Base-by-base conservation (phyloP, 2,329 filamentous ascomycete genomes). In the Calycina marina region DNA sequence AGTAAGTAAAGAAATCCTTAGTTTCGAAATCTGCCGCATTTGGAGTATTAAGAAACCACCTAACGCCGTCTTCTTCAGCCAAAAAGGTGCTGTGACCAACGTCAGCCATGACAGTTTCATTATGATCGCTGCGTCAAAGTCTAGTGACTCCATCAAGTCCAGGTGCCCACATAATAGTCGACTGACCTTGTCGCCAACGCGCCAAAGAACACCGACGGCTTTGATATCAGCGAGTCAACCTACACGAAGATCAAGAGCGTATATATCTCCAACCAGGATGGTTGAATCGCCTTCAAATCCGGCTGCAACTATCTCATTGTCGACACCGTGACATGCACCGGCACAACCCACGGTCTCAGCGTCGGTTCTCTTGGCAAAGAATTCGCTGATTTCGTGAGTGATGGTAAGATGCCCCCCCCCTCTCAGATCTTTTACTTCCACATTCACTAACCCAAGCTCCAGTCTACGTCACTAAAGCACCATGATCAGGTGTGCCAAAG, bases 271-370 rank as follows among this genome's bases (percentile, higher is more conserved):
- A 72, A 72, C 51, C 66, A 72, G 49, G 67, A 72, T 34, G 68
- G 72, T 46, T 72, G 68, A 43, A 51, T 72, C 10, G 68, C 67
- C 15, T 54, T 72, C 44, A 72, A 71, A 53, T 65, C 63, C 2
- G 67, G 67, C 29, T 59, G 53, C 59, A 43, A 64, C 32, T 56
- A 58, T 27, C 48, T 59, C 14, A 56, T 53, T 2, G 56, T 63
- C 4, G 45, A 51, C 11, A 49, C 49, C 4, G 52, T 65, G 14
- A 56, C 54, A 22, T 67, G 63, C 44, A 57, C 49, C 3, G 60
- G 61, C 11, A 3, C 25, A 13, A 60, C 58, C 6, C 62, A 63
- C 28, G 61, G 62, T 5, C 42, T 66, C 6, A 62, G 58, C 2
- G 60, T 66, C 4, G 63, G 62, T 4, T 61, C 57, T 2, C 46